Conservation (phyloP, 768 basidiomycete genomes). For the Boletellus sp. region DNA sequence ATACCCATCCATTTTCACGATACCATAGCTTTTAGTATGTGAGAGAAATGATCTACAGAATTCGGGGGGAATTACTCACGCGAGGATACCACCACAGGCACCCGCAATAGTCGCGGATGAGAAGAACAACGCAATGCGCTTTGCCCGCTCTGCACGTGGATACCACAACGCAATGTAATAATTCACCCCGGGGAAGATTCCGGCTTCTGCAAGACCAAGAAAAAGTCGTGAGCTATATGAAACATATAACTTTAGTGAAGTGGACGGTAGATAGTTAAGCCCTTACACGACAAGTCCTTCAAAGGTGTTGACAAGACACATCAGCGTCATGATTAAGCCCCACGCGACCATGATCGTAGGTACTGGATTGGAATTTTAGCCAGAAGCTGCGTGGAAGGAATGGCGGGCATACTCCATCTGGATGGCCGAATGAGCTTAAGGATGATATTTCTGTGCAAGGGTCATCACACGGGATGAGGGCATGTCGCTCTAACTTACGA, state of each 20-base stretch:
- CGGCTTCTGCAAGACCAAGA: background rate
- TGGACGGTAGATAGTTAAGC: background rate
- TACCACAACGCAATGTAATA: constrained; percentile 4
- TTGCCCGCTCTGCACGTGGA: constrained; percentile 1
- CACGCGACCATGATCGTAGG: background rate
- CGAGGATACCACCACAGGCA: background rate
- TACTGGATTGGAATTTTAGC: background rate
- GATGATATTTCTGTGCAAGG: background rate
- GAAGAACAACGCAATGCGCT: background rate
- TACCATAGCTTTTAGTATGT: background rate
- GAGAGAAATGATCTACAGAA: background rate
- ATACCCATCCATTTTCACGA: constrained; percentile 4
- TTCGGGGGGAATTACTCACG: background rate
- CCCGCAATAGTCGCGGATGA: background rate
- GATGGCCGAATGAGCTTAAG: constrained; percentile 1
- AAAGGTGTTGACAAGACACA: constrained; percentile 1
- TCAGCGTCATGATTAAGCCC: constrained; percentile 1
- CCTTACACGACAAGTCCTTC: background rate
- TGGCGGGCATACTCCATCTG: background rate
- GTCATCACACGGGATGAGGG: background rate
- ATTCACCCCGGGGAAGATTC: background rate
- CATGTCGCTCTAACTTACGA: background rate
- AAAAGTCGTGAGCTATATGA: background rate
- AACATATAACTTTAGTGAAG: background rate
- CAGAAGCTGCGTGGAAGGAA: background rate